These are phyloP conservation scores for Saccharomyces hybrid DNA, from an alignment of 1,139 yeast species.

Conservation along the genomic window DNA sequence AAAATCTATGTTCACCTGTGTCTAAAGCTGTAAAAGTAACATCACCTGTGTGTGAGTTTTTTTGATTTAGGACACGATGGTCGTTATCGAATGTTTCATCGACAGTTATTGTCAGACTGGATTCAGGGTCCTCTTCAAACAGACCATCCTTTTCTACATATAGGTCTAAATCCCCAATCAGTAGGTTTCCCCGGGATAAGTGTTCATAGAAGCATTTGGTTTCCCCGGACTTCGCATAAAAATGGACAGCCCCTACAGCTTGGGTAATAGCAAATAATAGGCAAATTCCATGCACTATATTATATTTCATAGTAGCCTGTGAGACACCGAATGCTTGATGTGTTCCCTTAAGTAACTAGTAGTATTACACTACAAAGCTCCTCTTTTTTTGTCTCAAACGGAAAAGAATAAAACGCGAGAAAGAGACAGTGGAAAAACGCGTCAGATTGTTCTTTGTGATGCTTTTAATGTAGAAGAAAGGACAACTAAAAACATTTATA, in stretches of 20 bases:
- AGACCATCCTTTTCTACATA: slow-evolving; percentile 31
- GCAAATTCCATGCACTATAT: neutral
- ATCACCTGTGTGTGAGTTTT: slow-evolving; percentile 44
- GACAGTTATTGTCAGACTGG: slow-evolving; percentile 38
- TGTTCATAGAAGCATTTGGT: slow-evolving; percentile 48
- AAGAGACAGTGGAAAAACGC: neutral
- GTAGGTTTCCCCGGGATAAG: slow-evolving; percentile 41
- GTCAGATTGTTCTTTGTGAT: neutral
- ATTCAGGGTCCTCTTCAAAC: slow-evolving; percentile 33
- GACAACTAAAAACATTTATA: neutral
- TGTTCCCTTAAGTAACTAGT: neutral
- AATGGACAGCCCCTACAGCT: slow-evolving; percentile 21
- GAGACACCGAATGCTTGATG: neutral
- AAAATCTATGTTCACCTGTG: slow-evolving; percentile 55
- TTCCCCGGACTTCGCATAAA: slow-evolving; percentile 29
- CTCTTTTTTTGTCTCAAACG: neutral
- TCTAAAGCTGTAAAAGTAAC: slow-evolving; percentile 56
- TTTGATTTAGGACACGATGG: slow-evolving; percentile 50
- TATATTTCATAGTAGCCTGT: neutral
- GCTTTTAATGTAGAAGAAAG: neutral
- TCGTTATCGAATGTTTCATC: slow-evolving; percentile 52
- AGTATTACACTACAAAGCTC: neutral
- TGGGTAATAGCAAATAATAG: neutral
- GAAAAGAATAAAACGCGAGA: neutral
- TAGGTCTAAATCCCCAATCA: slow-evolving; percentile 40